Base-by-base conservation (phyloP, 148 eudicot genomes). In the Limonium bicolor region DNA sequence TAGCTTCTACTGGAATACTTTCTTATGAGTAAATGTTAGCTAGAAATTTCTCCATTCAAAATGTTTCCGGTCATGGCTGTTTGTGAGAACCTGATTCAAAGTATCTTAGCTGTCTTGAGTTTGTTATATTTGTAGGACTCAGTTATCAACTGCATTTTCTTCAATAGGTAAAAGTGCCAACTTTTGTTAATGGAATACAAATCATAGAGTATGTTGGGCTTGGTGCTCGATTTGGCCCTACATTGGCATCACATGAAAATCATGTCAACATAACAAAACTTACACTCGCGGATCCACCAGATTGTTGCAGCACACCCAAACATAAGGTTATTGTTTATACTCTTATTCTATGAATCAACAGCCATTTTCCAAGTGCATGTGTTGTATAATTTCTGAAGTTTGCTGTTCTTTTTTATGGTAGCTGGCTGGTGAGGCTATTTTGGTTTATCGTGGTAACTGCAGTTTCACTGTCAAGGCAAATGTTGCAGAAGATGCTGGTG, bases 161-260 rank as follows among this genome's bases (percentile, higher is more conserved):
- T 41, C 24, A 55, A 30, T 55, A 90, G 97, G 97, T 90, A 25
- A 90, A 90, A 73, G 82, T 90, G 20, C 93, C 95, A 3, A 70
- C 77, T 11, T 80, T 76, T 72, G 45, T 77, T 64, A 73, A 71
- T 63, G 97, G 87, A 50, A 45, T 47, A 48, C 84, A 77, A 64
- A 65, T 51, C 15, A 50, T 36, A 12, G 85, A 90, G 64, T 90
- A 68, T 65, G 99, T 90, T 9, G 99, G 99, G 7, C 73, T 90
- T 16, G 99, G 99, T 43, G 99, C 99, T 48, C 77, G 99, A 46
- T 90, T 90, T 61, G 99, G 99, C 31, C 82, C 82, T n/a, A 90
- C 99, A 5, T 58, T 90, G 56, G 99, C 80, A 50, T 84, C 94
- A 5, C 77, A 85, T 69, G 99, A 90, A 76, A 90, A 85, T 50